Percentiles rank a stretch among this genome's conserved stretches.
Conservation (phyloP, 1,139 yeast species). For the Taphrina pruni region DNA sequence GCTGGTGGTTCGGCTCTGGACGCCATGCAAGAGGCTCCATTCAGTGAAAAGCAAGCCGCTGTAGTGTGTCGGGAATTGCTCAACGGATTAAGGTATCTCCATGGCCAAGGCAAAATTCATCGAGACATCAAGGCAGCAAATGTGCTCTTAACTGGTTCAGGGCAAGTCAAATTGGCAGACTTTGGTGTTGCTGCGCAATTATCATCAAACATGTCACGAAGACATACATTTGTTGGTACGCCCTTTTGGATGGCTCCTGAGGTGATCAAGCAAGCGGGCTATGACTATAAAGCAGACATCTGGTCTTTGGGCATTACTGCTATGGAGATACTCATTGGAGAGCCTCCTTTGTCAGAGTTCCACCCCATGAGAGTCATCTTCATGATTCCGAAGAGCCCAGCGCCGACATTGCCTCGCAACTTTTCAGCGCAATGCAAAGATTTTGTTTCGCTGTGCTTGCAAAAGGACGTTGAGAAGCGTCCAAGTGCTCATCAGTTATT, state of each 20-base stretch:
- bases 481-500: slow-evolving; percentile 63
- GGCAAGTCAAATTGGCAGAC: slow-evolving; percentile 91
- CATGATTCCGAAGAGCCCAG: slow-evolving; percentile 59
- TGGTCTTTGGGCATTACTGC: slow-evolving; percentile 97
- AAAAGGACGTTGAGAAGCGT: slow-evolving; percentile 65
- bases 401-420: slow-evolving; percentile 60
- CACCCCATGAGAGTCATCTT: slow-evolving; percentile 84
- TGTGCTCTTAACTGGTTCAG: slow-evolving; percentile 66
- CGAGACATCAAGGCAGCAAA: slow-evolving; percentile 88
- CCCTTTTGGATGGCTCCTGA: slow-evolving; percentile 99
- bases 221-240: slow-evolving; percentile 95
- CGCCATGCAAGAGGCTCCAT: slow-evolving; percentile 63
- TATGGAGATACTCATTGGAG: slow-evolving; percentile 79
- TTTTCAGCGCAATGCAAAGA: slow-evolving; percentile 61
- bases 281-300: slow-evolving; percentile 85
- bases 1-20: slow-evolving; percentile 87
- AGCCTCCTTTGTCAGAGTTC: slow-evolving; percentile 75
- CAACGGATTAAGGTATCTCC: slow-evolving; percentile 73
- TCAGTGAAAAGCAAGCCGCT: slow-evolving; percentile 63
- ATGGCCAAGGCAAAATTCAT: slow-evolving; percentile 79
- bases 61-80: slow-evolving; percentile 65
- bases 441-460: slow-evolving; percentile 69
- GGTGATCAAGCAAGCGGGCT: slow-evolving; percentile 84
- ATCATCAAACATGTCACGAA: slow-evolving; percentile 72
- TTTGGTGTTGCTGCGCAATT: slow-evolving; percentile 94